Evolutionary conservation across 164 flowering plant species (phyloP).

Genomic region (Euptelea pleiosperma): DNA sequence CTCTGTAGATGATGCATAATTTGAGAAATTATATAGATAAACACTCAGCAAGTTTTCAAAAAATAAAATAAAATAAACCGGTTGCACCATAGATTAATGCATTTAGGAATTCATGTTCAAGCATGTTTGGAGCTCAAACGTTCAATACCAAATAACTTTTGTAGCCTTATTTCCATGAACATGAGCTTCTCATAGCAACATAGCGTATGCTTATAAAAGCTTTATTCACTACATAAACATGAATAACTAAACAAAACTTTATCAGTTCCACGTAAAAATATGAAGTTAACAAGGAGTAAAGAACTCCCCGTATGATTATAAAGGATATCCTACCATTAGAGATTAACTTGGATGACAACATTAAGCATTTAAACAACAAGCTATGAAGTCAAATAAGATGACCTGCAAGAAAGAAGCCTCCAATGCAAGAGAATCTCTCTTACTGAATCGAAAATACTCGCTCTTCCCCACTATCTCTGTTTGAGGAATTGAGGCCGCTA

Average conservation of each 20-base stretch:
- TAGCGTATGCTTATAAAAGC: neutral
- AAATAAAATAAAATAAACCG: neutral
- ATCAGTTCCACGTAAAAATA: no score
- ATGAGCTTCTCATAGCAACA: neutral
- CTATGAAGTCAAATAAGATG: neutral
- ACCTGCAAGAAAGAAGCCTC: conserved; percentile 99
- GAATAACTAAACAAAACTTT: neutral
- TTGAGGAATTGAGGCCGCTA: conserved; percentile 85
- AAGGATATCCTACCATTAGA: neutral
- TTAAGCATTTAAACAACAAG: conserved; percentile 6
- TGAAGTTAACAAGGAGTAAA: neutral
- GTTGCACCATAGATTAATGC: no score
- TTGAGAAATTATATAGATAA: neutral
- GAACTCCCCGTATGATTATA: neutral
- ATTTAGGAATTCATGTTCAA: neutral
- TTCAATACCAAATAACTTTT: neutral
- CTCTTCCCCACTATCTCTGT: conserved; percentile 85
- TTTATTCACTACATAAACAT: neutral
- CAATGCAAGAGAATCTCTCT: conserved; percentile 95
- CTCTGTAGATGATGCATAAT: conserved; percentile 37
- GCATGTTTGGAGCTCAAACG: neutral
- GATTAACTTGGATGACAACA: neutral
- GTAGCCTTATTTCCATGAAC: neutral
- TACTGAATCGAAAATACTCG: conserved; percentile 89
- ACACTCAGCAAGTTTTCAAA: neutral